phyloP scores from a whole-genome alignment of 495 filamentous ascomycete species.

The Hypoxylon rickii region DNA sequence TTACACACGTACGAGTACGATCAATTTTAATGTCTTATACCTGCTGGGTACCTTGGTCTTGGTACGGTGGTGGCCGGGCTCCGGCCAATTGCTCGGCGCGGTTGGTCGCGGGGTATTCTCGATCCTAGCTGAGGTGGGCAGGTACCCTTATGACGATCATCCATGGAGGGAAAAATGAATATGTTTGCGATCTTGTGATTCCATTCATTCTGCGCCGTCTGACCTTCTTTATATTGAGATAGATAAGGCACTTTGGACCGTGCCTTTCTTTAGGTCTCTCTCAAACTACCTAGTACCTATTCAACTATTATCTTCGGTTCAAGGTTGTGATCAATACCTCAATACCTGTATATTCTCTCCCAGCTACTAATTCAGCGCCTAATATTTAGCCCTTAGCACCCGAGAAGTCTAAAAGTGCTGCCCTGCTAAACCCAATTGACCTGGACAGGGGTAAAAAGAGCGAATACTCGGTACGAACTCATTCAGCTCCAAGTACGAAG shows the following conservation, averaged over 20 bases:
- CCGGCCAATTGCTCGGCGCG: conserved; percentile 34
- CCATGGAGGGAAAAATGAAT: conserved; percentile 19
- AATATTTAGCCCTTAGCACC: too few relatives aligned
- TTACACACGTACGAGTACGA: too few relatives aligned
- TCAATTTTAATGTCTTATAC: too few relatives aligned
- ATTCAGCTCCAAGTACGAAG: conserved; percentile 14
- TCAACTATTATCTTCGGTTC: too few relatives aligned
- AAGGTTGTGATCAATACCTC: too few relatives aligned
- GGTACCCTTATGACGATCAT: conserved; percentile 34
- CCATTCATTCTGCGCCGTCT: background rate
- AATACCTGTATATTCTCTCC: too few relatives aligned
- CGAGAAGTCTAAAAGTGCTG: background rate
- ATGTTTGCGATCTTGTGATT: conserved; percentile 36
- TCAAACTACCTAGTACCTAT: too few relatives aligned
- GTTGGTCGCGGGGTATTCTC: conserved; percentile 31
- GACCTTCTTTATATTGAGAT: too few relatives aligned
- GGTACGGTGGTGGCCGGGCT: background rate
- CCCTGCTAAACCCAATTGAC: conserved; percentile 11
- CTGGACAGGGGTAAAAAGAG: background rate
- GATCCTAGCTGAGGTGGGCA: conserved; percentile 33
- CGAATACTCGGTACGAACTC: too few relatives aligned
- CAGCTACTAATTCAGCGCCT: too few relatives aligned
- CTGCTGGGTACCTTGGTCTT: too few relatives aligned
- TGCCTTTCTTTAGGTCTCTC: too few relatives aligned
- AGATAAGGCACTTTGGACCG: background rate